Evolutionary conservation across 129 eudicot genomes (phyloP).

Genomic region (Deinandra increscens): DNA sequence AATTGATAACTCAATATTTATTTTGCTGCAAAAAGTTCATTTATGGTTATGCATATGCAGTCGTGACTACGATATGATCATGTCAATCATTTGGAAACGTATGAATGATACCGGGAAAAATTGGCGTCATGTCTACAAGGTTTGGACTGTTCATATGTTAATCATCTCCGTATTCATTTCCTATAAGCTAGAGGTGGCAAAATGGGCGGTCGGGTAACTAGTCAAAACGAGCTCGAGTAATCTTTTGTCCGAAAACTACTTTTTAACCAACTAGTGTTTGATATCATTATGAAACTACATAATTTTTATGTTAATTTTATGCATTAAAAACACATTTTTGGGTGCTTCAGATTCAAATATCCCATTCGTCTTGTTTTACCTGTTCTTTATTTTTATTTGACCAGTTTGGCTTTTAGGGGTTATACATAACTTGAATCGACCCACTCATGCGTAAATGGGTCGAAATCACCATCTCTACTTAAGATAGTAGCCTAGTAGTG

Average conservation of each 20-base stretch:
- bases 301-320: not conserved
- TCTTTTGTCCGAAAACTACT: not conserved
- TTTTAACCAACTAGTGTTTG: not conserved
- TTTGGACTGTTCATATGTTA: slow-evolving; percentile 19
- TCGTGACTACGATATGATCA: slow-evolving; percentile 95
- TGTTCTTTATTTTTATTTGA: not conserved
- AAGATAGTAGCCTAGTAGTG: not conserved
- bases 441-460: not conserved
- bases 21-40: slow-evolving; percentile 10
- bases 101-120: slow-evolving; percentile 87
- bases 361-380: not conserved
- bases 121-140: slow-evolving; percentile 99
- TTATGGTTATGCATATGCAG: slow-evolving; percentile 44
- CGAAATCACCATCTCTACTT: not conserved
- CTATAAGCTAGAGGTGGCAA: slow-evolving; percentile 8
- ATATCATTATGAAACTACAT: not conserved
- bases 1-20: not conserved
- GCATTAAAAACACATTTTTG: not conserved
- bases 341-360: not conserved
- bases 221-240: not conserved
- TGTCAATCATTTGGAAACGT: slow-evolving; percentile 97
- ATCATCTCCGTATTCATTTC: not conserved
- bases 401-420: not conserved
- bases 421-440: not conserved
- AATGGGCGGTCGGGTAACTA: not conserved